Base-by-base conservation (phyloP, 345 rosid species). In the Eucalyptus caleyi region DNA sequence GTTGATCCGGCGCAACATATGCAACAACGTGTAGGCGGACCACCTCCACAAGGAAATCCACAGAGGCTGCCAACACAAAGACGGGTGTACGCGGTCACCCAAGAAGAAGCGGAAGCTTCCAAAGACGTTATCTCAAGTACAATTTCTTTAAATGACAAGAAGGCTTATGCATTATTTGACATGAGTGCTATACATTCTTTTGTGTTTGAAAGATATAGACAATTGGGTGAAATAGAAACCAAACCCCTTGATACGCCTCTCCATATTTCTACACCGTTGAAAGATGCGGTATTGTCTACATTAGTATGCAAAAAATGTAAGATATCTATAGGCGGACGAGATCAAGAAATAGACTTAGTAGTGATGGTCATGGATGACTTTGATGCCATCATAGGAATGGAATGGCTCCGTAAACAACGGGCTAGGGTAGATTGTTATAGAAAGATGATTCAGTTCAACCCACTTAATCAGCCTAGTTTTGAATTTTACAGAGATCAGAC, bases 401-500 rank as follows among this genome's bases (percentile, higher is more conserved):
- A 56, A 4, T 56, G 60, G 60, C 60, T 56, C 6, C 3, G 3
- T 56, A 56, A 23, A 24, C 12, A 56, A 4, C 0, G 11, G 11
- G 5, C 27, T 23, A 54, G 2, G 24, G 27, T 21, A 8, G 60
- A 54, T 21, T 54, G 11, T 24, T 56, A 56, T 23, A 23, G 13
- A 24, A 56, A 56, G 62, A 23, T 21, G 30, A 23, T 23, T 9
- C 3, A 56, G 1, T 56, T 56, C 12, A 1, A 4, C 5, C 60
- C 30, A 23, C 27, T 18, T 24, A 24, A 23, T 56, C 12, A 56
- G 5, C 62, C 62, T 23, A 56, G 30, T 24, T 56, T 21, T 56
- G 30, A 56, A 24, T 56, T 56, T 18, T 23, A 21, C 0, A 7
- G 30, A 10, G 1, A 9, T 23, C 0, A 56, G 1, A 56, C 11